These are phyloP conservation scores for Malassezia globosa DNA, from an alignment of 1,284 basidiomycete species.

Conservation along the genomic window DNA sequence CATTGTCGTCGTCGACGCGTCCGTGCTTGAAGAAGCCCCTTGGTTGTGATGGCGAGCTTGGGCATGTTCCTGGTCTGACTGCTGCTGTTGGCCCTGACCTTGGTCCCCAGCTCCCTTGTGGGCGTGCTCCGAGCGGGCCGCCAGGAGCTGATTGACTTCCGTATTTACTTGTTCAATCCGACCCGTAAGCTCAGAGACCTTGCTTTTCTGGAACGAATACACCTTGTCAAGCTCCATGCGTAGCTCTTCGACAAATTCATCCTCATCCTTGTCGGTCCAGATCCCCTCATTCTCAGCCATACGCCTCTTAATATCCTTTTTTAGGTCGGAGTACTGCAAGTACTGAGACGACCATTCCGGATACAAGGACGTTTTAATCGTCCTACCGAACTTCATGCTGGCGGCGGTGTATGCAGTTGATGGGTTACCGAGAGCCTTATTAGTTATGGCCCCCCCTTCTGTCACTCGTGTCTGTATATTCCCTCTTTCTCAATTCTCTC, in stretches of 20 bases:
- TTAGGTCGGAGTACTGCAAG: constrained; percentile 45
- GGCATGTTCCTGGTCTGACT: constrained; percentile 47
- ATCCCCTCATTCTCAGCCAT: constrained; percentile 37
- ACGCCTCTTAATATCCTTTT: constrained; percentile 46
- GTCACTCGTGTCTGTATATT: too few species aligned
- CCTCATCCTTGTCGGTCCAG: constrained; percentile 47
- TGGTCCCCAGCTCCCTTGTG: constrained; percentile 49
- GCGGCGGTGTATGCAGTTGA: neutral
- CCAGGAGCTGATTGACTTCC: constrained; percentile 43
- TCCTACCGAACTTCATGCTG: constrained; percentile 46
- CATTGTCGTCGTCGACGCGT: neutral
- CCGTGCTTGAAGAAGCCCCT: neutral
- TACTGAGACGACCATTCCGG: constrained; percentile 46
- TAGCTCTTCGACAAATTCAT: constrained; percentile 50
- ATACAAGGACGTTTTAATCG: constrained; percentile 47
- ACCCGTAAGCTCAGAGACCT: constrained; percentile 50
- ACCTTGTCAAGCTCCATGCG: constrained; percentile 87
- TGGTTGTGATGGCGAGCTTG: too few species aligned
- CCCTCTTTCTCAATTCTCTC: too few species aligned
- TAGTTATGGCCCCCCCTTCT: too few species aligned
- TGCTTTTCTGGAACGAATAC: constrained; percentile 82
- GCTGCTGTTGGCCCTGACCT: constrained; percentile 48
- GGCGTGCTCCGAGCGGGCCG: constrained; percentile 18
- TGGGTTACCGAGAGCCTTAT: too few species aligned
- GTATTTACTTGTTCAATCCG: constrained; percentile 45